A percentile compares a stretch with the other conserved stretches of the same genome.
phyloP scores from a whole-genome alignment of 176 grass and related monocot species.

The Bromus sterilis region DNA sequence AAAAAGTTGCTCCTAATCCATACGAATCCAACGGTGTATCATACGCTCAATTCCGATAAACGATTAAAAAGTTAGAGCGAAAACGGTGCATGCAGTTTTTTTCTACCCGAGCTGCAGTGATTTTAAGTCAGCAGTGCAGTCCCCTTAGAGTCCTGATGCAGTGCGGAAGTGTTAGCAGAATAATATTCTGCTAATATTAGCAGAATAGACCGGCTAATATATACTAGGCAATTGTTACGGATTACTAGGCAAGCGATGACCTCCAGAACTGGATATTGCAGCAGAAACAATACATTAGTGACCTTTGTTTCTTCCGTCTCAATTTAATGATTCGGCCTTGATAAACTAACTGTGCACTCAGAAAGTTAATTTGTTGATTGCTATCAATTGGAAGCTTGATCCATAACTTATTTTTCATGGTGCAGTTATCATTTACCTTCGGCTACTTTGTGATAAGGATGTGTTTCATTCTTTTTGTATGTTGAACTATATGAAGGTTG shows the following conservation, averaged over 20 bases:
- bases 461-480: conserved; percentile 8
- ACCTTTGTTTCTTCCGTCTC: neutral
- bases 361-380: neutral
- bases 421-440: neutral
- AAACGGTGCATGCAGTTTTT: too few relatives aligned
- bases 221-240: neutral
- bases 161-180: too few relatives aligned
- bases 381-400: neutral
- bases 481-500: conserved; percentile 53
- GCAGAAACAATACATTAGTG: neutral
- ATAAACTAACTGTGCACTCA: neutral
- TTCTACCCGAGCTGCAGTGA: too few relatives aligned
- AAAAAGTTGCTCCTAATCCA: too few relatives aligned
- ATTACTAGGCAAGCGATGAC: neutral
- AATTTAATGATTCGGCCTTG: neutral
- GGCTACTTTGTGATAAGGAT: neutral
- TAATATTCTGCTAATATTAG: too few relatives aligned
- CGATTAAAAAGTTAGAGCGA: too few relatives aligned
- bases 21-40: too few relatives aligned
- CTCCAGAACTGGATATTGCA: neutral
- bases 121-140: too few relatives aligned
- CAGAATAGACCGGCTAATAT: too few relatives aligned
- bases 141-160: too few relatives aligned
- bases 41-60: too few relatives aligned
- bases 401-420: neutral